phyloP scores from a whole-genome alignment of 805 yeast species.

The Ogataea paradorogensis region DNA sequence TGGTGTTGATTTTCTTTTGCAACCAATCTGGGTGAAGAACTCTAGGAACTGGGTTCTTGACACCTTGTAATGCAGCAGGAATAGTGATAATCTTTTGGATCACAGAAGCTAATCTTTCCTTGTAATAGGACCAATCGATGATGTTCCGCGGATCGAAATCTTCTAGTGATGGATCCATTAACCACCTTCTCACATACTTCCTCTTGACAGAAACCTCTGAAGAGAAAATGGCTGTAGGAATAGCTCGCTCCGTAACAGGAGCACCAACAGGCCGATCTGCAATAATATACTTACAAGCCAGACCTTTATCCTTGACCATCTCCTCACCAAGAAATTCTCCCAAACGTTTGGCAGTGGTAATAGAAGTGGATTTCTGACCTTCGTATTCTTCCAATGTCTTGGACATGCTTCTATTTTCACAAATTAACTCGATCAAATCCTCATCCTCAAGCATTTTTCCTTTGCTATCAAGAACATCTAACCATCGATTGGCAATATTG shows the following conservation, averaged over 20 bases:
- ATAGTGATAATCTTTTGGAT: conserved; percentile 93
- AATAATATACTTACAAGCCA: conserved; percentile 91
- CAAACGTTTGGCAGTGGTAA: conserved; percentile 88
- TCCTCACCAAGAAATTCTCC: conserved; percentile 95
- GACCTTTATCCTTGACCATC: conserved; percentile 94
- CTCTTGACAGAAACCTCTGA: conserved; percentile 72
- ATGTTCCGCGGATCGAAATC: conserved; percentile 85
- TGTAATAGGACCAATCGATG: conserved; percentile 91
- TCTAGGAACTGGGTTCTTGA: conserved; percentile 90
- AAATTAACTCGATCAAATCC: conserved; percentile 89
- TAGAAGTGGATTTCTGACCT: conserved; percentile 87
- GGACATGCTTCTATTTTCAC: conserved; percentile 95
- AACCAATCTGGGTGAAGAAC: conserved; percentile 96
- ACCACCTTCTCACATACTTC: conserved; percentile 80
- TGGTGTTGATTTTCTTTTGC: conserved; percentile 54
- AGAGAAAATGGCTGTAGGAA: conserved; percentile 94
- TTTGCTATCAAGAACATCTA: conserved; percentile 84
- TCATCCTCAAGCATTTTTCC: conserved; percentile 90
- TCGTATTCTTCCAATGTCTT: conserved; percentile 87
- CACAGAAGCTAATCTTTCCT: conserved; percentile 87
- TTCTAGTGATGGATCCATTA: conserved; percentile 69
- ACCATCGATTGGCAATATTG: conserved; percentile 90
- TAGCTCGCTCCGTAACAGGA: conserved; percentile 93
- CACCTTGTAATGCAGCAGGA: conserved; percentile 93
- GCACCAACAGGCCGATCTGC: conserved; percentile 78